These are phyloP conservation scores for Diutina siamensis DNA, from an alignment of 1,139 yeast genomes.

Conservation along the genomic window DNA sequence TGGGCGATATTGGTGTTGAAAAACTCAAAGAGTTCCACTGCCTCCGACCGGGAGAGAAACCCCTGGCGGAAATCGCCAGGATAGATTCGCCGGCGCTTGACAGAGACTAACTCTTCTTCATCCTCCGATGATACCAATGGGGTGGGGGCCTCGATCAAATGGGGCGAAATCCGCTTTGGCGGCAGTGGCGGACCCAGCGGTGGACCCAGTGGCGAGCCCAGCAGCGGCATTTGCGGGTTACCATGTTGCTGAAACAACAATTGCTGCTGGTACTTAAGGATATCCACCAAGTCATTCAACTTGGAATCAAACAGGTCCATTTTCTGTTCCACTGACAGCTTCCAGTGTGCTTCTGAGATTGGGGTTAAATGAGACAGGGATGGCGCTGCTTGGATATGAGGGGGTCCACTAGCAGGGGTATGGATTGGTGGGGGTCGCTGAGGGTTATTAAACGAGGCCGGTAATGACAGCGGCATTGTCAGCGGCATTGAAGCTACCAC, in stretches of 20 bases:
- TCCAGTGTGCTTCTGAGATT: conserved; percentile 25
- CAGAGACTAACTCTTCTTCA: conserved; percentile 7
- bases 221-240: not conserved
- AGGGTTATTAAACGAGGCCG: no score
- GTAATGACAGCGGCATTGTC: conserved; percentile 5
- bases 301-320: conserved; percentile 36
- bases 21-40: conserved; percentile 36
- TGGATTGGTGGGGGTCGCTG: no score
- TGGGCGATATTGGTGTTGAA: conserved; percentile 50
- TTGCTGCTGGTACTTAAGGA: conserved; percentile 12
- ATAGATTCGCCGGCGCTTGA: not conserved
- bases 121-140: no score
- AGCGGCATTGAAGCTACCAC: not conserved
- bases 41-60: conserved; percentile 29
- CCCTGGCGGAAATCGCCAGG: conserved; percentile 28
- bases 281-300: conserved; percentile 31
- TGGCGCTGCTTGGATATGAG: no score
- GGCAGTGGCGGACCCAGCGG: not conserved
- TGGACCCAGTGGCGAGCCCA: conserved; percentile 6
- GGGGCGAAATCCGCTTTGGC: conserved; percentile 1
- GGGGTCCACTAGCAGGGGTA: no score
- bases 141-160: not conserved
- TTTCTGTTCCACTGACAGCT: conserved; percentile 30
- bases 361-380: no score
- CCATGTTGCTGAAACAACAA: conserved; percentile 6